A percentile compares a stretch with the other conserved stretches of the same genome.
These are phyloP conservation scores for Pythium plurisporium DNA, from an alignment of 352 stramenopile species.

Conservation along the genomic window DNA sequence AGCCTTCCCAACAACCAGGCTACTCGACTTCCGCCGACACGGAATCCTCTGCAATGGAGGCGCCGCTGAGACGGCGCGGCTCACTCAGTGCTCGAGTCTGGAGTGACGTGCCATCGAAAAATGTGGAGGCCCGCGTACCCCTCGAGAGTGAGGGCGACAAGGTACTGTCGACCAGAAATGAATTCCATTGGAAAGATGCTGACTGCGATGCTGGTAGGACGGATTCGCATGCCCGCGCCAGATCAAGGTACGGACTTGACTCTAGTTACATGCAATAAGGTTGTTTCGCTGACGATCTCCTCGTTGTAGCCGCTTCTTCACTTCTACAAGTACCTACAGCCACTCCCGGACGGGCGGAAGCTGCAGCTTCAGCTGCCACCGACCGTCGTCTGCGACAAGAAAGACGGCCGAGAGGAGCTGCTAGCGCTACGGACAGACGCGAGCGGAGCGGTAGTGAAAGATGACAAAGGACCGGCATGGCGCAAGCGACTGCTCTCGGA, in stretches of 20 bases:
- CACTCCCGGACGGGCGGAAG: slow-evolving; percentile 36
- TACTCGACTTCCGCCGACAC: too few relatives aligned
- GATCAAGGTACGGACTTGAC: slow-evolving; percentile 24
- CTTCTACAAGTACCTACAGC: slow-evolving; percentile 85
- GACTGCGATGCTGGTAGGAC: slow-evolving; percentile 2
- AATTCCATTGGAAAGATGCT: too few relatives aligned
- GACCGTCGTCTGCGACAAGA: slow-evolving; percentile 60
- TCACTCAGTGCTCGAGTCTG: slow-evolving; percentile 49
- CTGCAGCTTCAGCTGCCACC: slow-evolving; percentile 56
- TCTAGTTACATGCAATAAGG: neutral
- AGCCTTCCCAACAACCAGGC: too few relatives aligned
- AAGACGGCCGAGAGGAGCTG: slow-evolving; percentile 43
- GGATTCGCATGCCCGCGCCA: slow-evolving; percentile 29
- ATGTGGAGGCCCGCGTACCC: neutral
- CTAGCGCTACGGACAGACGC: slow-evolving; percentile 56
- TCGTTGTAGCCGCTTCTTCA: slow-evolving; percentile 44
- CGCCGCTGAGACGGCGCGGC: slow-evolving; percentile 15
- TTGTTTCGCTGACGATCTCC: neutral
- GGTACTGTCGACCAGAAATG: too few relatives aligned
- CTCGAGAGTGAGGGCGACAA: neutral
- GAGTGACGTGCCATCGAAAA: slow-evolving; percentile 31
- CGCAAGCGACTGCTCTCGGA: slow-evolving; percentile 53
- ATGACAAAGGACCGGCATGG: slow-evolving; percentile 50
- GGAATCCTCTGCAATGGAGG: neutral
- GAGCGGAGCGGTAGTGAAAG: slow-evolving; percentile 35